Base-by-base conservation (phyloP, 2,329 filamentous ascomycete species). In the Exophiala xenobiotica region DNA sequence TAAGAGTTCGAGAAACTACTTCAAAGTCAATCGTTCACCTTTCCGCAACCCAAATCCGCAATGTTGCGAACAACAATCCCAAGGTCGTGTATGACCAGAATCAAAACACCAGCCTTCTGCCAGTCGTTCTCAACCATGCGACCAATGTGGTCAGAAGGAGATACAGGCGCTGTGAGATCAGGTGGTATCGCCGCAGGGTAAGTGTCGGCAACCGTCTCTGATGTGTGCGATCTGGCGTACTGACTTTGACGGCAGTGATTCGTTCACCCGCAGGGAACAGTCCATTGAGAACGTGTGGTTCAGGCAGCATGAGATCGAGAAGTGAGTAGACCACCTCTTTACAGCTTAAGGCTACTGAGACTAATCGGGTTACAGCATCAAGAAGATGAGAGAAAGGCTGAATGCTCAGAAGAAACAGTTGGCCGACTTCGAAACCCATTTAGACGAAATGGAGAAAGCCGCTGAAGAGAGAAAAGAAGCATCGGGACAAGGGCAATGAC, bases 251-350 rank as follows among this genome's bases (percentile, higher is more conserved):
- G 41, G 20, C 29, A 58, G 55, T 40, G 56, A 59, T 27, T 35
- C 48, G 26, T 59, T 59, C 43, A 59, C 46, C 20, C 51, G 53
- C 43, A 53, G 56, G 16, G 56, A 59, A 44, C 56, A 59, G 41
- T 53, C 44, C 12, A 46, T 59, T 33, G 56, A 59, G 46, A 55
- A 59, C 39, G 44, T 56, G 46, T 59, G 56, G 31, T 48, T 59
- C 20, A 56, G 51, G 46, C 56, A 56, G 33, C 53, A 59, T 27
- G 56, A 59, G 40, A 22, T 59, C n/a, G 56, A 59, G 33, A 59
- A 59, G 56, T 59, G 37, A 54, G 53, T 49, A 1, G 8, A 12
- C 3, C 14, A n/a, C n/a, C 16, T 41, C 5, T n/a, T 12, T 24
- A 6, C 14, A 18, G 14, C 24, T 11, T 14, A 35, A 7, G 23